These are phyloP conservation scores for Kwoniella heveanensis DNA, from an alignment of 768 basidiomycete genomes.

Conservation along the genomic window DNA sequence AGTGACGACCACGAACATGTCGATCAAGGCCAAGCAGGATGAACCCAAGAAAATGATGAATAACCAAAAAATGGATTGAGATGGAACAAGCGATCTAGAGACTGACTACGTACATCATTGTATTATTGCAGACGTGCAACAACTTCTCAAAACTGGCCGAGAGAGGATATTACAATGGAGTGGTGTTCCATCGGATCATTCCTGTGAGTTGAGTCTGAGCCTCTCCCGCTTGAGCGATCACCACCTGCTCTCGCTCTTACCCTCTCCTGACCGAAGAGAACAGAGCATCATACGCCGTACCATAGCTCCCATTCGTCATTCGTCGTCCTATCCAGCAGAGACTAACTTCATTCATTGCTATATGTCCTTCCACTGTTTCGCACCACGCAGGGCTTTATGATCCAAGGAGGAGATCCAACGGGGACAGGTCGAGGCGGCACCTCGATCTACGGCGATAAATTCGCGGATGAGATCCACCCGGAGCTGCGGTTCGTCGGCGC, in stretches of 20 bases:
- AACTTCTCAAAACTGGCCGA: conserved; percentile 92
- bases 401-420: conserved; percentile 91
- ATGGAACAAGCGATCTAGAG: no score
- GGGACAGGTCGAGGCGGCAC: conserved; percentile 82
- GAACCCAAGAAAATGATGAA: no score
- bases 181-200: conserved; percentile 89
- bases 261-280: no score
- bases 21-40: not conserved
- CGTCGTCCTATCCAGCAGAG: no score
- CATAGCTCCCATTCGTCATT: not conserved
- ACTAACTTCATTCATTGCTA: not conserved
- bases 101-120: not conserved
- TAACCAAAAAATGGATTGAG: no score
- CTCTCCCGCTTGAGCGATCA: no score
- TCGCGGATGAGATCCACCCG: conserved; percentile 83
- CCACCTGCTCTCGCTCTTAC: no score
- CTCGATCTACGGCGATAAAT: conserved; percentile 63
- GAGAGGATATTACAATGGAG: conserved; percentile 87
- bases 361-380: not conserved
- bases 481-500: conserved; percentile 93
- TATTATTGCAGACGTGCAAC: conserved; percentile 72
- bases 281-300: no score
- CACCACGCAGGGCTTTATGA: conserved; percentile 83
- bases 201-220: conserved; percentile 61
- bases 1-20: conserved; percentile 27